A percentile compares a stretch with the other conserved stretches of the same genome.
Conservation (phyloP, 108 stramenopile genomes). For the Aurantiochytrium sp. region DNA sequence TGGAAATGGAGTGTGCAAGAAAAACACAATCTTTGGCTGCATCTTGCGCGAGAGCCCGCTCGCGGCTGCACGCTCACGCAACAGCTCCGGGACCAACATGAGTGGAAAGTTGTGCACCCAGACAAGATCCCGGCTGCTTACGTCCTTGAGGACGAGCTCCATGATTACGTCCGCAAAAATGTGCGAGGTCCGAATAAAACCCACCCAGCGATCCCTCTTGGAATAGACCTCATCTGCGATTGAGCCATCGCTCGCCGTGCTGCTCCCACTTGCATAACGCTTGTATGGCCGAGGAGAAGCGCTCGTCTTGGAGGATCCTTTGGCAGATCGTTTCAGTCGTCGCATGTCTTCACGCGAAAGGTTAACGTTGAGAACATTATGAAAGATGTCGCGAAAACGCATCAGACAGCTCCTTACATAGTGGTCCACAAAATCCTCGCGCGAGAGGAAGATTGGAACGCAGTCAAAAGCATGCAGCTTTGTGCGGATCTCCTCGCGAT, state of each 20-base stretch:
- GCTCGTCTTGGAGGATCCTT: neutral
- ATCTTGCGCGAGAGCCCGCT: neutral
- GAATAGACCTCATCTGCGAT: neutral
- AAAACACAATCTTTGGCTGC: constrained; percentile 78
- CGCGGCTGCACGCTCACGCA: constrained; percentile 20
- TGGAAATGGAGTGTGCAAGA: constrained; percentile 97
- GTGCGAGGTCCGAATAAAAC: constrained; percentile 73
- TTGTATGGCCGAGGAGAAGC: neutral
- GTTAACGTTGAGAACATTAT: constrained; percentile 83
- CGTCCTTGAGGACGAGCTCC: constrained; percentile 61
- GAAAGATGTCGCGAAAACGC: constrained; percentile 93
- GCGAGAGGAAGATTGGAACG: constrained; percentile 79
- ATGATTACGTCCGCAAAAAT: constrained; percentile 75
- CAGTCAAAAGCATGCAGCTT: constrained; percentile 76
- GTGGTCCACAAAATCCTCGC: constrained; percentile 52
- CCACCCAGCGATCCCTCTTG: constrained; percentile 49
- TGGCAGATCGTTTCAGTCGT: neutral
- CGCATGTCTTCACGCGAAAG: neutral
- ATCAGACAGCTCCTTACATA: constrained; percentile 94
- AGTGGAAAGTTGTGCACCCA: constrained; percentile 99
- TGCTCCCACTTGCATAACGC: constrained; percentile 20
- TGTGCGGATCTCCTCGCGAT: constrained; percentile 61
- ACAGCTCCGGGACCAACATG: constrained; percentile 74
- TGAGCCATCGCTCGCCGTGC: constrained; percentile 14
- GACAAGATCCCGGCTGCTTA: constrained; percentile 65